phyloP scores from a whole-genome alignment of 306 rosid genomes.

The Vigna mungo region DNA sequence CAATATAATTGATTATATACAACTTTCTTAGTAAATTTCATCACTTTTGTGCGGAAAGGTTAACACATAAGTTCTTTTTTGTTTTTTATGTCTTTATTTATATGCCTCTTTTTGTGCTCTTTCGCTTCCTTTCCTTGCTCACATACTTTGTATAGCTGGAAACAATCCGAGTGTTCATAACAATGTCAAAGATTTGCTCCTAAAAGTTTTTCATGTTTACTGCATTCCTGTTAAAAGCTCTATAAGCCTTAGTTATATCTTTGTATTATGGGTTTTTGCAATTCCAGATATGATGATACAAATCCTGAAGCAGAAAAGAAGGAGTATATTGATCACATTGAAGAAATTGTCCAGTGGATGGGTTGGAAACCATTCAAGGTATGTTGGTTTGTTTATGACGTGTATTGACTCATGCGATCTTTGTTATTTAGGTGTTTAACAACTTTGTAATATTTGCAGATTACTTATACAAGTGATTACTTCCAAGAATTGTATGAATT shows the following conservation, averaged over 20 bases:
- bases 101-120: too few relatives aligned
- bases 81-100: too few relatives aligned
- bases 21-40: too few relatives aligned
- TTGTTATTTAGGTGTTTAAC: constrained; percentile 31
- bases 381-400: constrained; percentile 29
- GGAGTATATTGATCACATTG: constrained; percentile 94
- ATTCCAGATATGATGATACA: constrained; percentile 88
- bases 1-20: too few relatives aligned
- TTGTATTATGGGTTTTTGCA: constrained; percentile 35
- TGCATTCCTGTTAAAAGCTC: neutral
- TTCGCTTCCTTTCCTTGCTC: too few relatives aligned
- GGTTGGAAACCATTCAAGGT: constrained; percentile 98
- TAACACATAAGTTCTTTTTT: too few relatives aligned
- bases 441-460: constrained; percentile 56
- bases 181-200: neutral
- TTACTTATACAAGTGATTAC: constrained; percentile 93
- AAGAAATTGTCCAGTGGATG: constrained; percentile 98
- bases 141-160: too few relatives aligned
- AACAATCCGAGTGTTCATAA: neutral
- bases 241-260: neutral
- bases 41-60: too few relatives aligned
- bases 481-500: constrained; percentile 92
- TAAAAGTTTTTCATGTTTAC: constrained; percentile 7
- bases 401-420: neutral
- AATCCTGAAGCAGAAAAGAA: constrained; percentile 96